Base-by-base conservation (phyloP, 176 grass and related monocot species). In the Triticum dicoccoides region DNA sequence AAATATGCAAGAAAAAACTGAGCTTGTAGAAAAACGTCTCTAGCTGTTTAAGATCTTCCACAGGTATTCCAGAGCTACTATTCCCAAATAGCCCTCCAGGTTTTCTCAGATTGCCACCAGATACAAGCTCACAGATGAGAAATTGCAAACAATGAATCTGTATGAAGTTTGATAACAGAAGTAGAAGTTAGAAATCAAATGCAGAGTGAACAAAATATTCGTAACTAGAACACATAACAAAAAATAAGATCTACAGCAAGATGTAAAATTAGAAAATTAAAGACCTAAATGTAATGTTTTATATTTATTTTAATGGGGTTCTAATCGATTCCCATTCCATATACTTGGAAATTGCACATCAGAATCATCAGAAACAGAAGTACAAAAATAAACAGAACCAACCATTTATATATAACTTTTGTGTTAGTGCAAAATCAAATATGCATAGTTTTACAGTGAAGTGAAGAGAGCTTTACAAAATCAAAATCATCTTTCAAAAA, bases 1-100 rank as follows among this genome's bases (percentile, higher is more conserved):
- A 90, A 88, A 98, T 98, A 92, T 98, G 96, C 78, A 98, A 86
- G 82, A 98, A 98, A 89, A 98, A 98, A 75, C 96, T 92, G 47
- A 98, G 96, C 79, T 98, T 98, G 86, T 98, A 98, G 86, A 98
- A 98, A 92, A 95, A 98, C 13, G 96, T 95, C 82, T 98, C 96
- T 68, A 98, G 86, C 71, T 92, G 96, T 86, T 98, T 98, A 82
- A 98, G 93, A 85, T 98, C 93, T 74, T 98, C 96, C 85, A 98
- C 91, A 45, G 91, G 88, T 82, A 98, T 94, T 81, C 96, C 96
- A 42, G 96, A 98, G 73, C 96, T 90, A 91, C 93, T 98, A 85
- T 98, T 98, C 76, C 96, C 96, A 89, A 98, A 98, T 62, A 98
- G 84, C 32, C 96, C 96, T 90, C 96, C 96, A 82, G 93, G 90